phyloP scores from a whole-genome alignment of 2,329 filamentous ascomycete species.

The Phaeomoniella chlamydospora region DNA sequence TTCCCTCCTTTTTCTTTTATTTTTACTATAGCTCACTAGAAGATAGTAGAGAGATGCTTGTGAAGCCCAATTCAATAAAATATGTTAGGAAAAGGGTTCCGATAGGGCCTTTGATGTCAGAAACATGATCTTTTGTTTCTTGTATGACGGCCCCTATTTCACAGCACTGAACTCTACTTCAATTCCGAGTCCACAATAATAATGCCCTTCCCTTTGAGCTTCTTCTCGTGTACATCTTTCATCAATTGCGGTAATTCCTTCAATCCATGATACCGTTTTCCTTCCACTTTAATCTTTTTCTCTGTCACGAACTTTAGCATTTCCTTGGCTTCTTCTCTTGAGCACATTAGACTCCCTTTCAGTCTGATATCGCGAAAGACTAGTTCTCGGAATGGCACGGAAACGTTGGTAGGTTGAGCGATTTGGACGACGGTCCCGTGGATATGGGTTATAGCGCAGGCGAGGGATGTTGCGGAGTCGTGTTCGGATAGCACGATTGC shows the following conservation, averaged over 20 bases:
- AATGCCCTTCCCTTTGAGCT: constrained; percentile 39
- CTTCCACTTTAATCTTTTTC: constrained; percentile 33
- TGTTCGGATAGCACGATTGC: constrained; percentile 43
- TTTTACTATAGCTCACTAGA: too few species aligned
- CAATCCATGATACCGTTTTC: constrained; percentile 37
- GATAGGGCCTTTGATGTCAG: too few species aligned
- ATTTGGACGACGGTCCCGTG: constrained; percentile 45
- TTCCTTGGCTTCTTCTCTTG: constrained; percentile 25
- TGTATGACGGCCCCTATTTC: too few species aligned
- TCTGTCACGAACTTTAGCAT: constrained; percentile 34
- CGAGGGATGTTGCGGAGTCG: constrained; percentile 31
- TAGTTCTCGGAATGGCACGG: constrained; percentile 28
- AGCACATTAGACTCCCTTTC: constrained; percentile 30
- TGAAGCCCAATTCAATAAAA: too few species aligned
- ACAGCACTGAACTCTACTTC: too few species aligned
- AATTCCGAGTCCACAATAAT: constrained; percentile 1
- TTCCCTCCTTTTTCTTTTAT: too few species aligned
- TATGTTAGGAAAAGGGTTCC: too few species aligned
- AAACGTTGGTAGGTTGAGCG: constrained; percentile 30
- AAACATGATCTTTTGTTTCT: too few species aligned
- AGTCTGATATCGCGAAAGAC: constrained; percentile 40
- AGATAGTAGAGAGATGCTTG: too few species aligned
- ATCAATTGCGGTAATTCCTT: constrained; percentile 36
- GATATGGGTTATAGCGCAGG: constrained; percentile 42
- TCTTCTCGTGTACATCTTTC: constrained; percentile 34